phyloP scores from a whole-genome alignment of 805 yeast species.

The Metschnikowia borealis region DNA sequence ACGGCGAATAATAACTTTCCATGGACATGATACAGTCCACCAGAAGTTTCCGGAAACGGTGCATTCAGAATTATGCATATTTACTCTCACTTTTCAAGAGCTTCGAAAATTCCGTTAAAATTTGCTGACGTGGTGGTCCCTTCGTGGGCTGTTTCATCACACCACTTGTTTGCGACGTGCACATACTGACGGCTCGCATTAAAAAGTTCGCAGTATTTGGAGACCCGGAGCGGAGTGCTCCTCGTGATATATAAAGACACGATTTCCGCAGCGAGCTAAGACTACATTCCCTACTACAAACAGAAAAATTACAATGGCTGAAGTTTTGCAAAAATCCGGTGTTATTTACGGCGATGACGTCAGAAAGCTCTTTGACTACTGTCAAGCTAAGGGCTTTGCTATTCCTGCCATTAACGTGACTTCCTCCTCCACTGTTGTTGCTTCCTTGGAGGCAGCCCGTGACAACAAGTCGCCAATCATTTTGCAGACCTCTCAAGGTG shows the following conservation, averaged over 20 bases:
- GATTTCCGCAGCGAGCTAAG: neutral
- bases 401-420: slow-evolving; percentile 99
- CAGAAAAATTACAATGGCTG: slow-evolving; percentile 15
- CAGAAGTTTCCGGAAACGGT: neutral
- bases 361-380: slow-evolving; percentile 78
- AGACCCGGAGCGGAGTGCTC: slow-evolving; percentile 23
- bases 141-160: neutral
- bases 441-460: slow-evolving; percentile 48
- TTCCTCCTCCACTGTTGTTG: slow-evolving; percentile 85
- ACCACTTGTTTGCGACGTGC: slow-evolving; percentile 5
- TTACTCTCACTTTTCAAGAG: no score
- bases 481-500: slow-evolving; percentile 97
- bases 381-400: slow-evolving; percentile 90
- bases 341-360: slow-evolving; percentile 99
- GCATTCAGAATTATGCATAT: neutral
- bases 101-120: neutral
- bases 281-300: slow-evolving; percentile 2
- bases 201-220: slow-evolving; percentile 7
- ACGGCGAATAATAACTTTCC: neutral
- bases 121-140: neutral
- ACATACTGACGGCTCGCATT: slow-evolving; percentile 1
- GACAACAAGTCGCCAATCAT: slow-evolving; percentile 80
- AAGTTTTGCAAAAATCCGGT: slow-evolving; percentile 74
- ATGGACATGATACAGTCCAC: neutral
- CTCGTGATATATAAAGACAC: slow-evolving; percentile 13